Conservation (phyloP, 192 early-diverging fungal genomes). For the Obelidium mucronatum region DNA sequence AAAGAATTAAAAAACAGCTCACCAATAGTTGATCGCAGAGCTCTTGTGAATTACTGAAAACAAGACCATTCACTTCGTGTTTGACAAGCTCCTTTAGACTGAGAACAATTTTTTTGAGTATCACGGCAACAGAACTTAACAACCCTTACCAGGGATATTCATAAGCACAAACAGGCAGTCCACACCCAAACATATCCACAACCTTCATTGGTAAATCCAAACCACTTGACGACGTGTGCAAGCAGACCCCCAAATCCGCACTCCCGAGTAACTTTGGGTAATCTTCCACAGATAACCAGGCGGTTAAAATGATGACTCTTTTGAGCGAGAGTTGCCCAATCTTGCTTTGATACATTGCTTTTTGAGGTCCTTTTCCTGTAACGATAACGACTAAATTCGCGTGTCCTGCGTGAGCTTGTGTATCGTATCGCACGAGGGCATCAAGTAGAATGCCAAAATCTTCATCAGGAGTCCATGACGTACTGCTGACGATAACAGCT, state of each 20-base stretch:
- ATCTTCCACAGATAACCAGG: conserved; percentile 82
- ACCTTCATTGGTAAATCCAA: conserved; percentile 99
- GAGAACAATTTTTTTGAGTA: neutral
- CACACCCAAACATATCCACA: conserved; percentile 98
- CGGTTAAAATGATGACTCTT: conserved; percentile 73
- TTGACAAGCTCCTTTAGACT: conserved; percentile 73
- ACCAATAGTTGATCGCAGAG: conserved; percentile 11
- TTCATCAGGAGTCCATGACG: conserved; percentile 96
- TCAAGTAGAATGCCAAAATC: conserved; percentile 86
- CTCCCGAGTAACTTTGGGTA: conserved; percentile 80
- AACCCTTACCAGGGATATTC: conserved; percentile 34
- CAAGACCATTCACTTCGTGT: conserved; percentile 68
- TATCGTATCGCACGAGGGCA: conserved; percentile 56
- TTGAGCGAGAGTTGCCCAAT: conserved; percentile 60
- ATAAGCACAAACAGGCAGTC: conserved; percentile 85
- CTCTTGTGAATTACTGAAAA: conserved; percentile 52
- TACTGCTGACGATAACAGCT: conserved; percentile 84
- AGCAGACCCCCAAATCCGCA: conserved; percentile 90
- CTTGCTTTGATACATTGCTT: conserved; percentile 70
- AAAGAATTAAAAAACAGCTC: neutral
- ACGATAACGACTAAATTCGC: conserved; percentile 69
- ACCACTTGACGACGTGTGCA: conserved; percentile 95
- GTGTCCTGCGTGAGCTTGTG: conserved; percentile 29
- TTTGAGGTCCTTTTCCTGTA: conserved; percentile 90
- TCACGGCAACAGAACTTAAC: neutral